These are phyloP conservation scores for Nicotiana tabacum DNA, from an alignment of 257 asterid genomes.

Conservation along the genomic window DNA sequence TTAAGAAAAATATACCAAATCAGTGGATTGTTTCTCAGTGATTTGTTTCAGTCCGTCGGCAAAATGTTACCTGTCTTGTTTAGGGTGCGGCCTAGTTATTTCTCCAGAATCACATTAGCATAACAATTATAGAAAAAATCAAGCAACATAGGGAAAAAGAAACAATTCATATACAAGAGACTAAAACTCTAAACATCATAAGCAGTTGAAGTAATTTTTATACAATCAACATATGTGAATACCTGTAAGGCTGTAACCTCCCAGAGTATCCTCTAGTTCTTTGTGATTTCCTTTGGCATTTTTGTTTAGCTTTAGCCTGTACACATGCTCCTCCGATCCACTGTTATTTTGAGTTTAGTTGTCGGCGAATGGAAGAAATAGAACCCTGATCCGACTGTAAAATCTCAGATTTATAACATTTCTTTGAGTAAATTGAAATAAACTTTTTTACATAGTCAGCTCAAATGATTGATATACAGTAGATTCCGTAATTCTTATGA, in stretches of 20 bases:
- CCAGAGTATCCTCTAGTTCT: not conserved
- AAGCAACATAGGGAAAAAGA: too few relatives aligned
- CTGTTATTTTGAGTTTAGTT: not conserved
- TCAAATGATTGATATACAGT: not conserved
- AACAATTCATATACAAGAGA: too few relatives aligned
- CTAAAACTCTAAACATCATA: too few relatives aligned
- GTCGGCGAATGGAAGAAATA: not conserved
- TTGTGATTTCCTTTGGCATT: not conserved
- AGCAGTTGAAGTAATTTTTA: too few relatives aligned
- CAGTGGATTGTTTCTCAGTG: too few relatives aligned
- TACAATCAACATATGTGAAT: not conserved
- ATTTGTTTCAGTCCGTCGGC: too few relatives aligned
- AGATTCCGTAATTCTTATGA: not conserved
- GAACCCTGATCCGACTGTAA: not conserved
- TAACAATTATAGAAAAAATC: too few relatives aligned
- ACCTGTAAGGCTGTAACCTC: not conserved
- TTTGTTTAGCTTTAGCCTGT: not conserved
- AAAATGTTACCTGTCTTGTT: too few relatives aligned
- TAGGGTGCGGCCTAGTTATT: too few relatives aligned
- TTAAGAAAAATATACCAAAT: too few relatives aligned
- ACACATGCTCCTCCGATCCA: not conserved
- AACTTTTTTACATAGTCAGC: not conserved
- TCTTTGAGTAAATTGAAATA: not conserved
- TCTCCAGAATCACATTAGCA: too few relatives aligned
- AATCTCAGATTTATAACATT: not conserved